phyloP scores from a whole-genome alignment of 106 monocot genomes.

The Platanthera zijinensis region DNA sequence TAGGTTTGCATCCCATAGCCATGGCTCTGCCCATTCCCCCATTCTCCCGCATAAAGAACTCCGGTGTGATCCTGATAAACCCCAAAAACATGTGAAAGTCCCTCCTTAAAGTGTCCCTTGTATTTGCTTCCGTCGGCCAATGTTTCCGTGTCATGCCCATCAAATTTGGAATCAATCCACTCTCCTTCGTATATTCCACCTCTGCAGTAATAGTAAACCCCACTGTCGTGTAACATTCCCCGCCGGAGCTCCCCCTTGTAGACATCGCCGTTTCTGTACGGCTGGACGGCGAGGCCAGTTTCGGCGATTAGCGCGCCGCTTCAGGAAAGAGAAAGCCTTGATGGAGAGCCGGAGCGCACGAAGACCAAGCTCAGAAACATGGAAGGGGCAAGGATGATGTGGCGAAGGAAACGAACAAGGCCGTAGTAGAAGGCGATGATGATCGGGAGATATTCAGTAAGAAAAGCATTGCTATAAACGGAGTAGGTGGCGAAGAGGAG shows the following conservation, averaged over 20 bases:
- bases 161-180: conserved; percentile 21
- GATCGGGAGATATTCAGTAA: neutral
- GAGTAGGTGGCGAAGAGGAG: neutral
- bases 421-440: conserved; percentile 5
- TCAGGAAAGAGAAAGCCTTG: neutral
- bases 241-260: conserved; percentile 21
- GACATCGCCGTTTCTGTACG: conserved; percentile 24
- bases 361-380: neutral
- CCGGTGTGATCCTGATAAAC: conserved; percentile 22
- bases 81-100: conserved; percentile 19
- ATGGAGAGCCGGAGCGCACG: neutral
- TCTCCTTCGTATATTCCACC: conserved; percentile 26
- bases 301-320: neutral
- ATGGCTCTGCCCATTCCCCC: conserved; percentile 24
- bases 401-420: neutral
- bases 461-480: neutral
- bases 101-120: conserved; percentile 13
- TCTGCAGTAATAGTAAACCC: too few relatives aligned
- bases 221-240: conserved; percentile 19
- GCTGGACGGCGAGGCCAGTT: conserved; percentile 12
- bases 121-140: conserved; percentile 22
- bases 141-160: conserved; percentile 20
- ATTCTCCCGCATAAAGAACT: conserved; percentile 26
- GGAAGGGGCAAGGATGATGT: neutral
- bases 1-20: conserved; percentile 25